Evolutionary conservation across 768 basidiomycete species (phyloP).

Genomic region (Phanerodontia chrysosporium): DNA sequence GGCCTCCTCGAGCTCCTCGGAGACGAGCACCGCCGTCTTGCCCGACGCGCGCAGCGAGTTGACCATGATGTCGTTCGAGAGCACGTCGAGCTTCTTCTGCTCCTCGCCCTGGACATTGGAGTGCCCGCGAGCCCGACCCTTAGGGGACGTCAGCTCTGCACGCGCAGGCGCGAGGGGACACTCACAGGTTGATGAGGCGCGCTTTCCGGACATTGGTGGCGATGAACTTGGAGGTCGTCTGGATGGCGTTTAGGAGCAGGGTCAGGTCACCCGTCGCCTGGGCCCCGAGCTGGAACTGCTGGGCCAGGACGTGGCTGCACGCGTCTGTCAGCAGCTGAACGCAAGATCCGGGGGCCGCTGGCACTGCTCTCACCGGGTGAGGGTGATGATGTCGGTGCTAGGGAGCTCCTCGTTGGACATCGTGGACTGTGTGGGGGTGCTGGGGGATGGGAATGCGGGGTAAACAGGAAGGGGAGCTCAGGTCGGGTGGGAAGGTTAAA

Average conservation of each 20-base stretch:
- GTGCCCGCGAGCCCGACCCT: constrained; percentile 95
- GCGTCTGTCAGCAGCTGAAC: constrained; percentile 8
- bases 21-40: constrained; percentile 94
- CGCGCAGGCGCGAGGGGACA: constrained; percentile 10
- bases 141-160: constrained; percentile 6
- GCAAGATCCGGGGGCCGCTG: constrained; percentile 5
- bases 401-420: constrained; percentile 56
- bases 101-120: constrained; percentile 98
- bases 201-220: constrained; percentile 97
- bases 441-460: neutral
- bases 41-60: constrained; percentile 95
- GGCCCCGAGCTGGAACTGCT: constrained; percentile 79
- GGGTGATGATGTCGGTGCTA: constrained; percentile 85
- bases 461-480: neutral
- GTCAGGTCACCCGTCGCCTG: constrained; percentile 92
- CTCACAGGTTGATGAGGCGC: constrained; percentile 93
- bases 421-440: constrained; percentile 7
- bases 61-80: constrained; percentile 99
- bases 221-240: constrained; percentile 95
- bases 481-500: neutral
- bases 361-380: constrained; percentile 70
- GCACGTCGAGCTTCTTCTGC: constrained; percentile 98
- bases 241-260: constrained; percentile 90
- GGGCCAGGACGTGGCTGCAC: constrained; percentile 77
- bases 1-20: constrained; percentile 91